These are phyloP conservation scores for Fusarium algeriense DNA, from an alignment of 2,329 filamentous ascomycete genomes.

Conservation along the genomic window DNA sequence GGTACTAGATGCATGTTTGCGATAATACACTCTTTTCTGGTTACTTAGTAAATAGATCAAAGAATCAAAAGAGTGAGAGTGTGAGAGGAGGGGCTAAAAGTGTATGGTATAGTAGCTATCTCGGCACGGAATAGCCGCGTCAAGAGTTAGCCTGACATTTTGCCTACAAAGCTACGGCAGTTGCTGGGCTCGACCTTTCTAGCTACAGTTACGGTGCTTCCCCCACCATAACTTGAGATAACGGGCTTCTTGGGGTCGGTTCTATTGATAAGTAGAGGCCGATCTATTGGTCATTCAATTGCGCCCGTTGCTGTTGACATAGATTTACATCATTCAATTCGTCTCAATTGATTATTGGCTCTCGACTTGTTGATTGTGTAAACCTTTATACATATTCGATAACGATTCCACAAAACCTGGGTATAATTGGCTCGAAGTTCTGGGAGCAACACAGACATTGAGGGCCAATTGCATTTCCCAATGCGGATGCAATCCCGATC, in stretches of 20 bases:
- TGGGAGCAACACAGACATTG: neutral
- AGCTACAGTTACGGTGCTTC: slow-evolving; percentile 7
- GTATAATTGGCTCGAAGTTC: neutral
- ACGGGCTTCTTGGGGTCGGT: slow-evolving; percentile 16
- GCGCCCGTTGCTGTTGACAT: slow-evolving; percentile 12
- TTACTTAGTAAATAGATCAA: neutral
- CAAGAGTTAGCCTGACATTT: slow-evolving; percentile 33
- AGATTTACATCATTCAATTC: slow-evolving; percentile 22
- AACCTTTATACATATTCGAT: slow-evolving; percentile 23
- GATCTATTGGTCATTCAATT: slow-evolving; percentile 25
- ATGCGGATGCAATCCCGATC: neutral
- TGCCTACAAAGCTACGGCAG: slow-evolving; percentile 10
- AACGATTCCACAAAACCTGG: neutral
- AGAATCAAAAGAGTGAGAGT: neutral
- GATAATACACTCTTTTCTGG: slow-evolving; percentile 10
- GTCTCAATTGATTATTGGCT: slow-evolving; percentile 14
- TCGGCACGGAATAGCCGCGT: slow-evolving; percentile 33
- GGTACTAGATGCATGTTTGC: slow-evolving; percentile 61
- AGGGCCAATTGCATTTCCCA: neutral
- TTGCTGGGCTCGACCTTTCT: slow-evolving; percentile 17
- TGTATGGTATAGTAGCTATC: slow-evolving; percentile 11
- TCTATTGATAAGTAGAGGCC: slow-evolving; percentile 25
- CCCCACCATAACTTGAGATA: slow-evolving; percentile 30
- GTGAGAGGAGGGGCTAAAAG: slow-evolving; percentile 5
- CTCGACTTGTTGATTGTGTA: slow-evolving; percentile 6